Base-by-base conservation (phyloP, 2,329 filamentous ascomycete genomes). In the Beauveria scarabaeidicola region DNA sequence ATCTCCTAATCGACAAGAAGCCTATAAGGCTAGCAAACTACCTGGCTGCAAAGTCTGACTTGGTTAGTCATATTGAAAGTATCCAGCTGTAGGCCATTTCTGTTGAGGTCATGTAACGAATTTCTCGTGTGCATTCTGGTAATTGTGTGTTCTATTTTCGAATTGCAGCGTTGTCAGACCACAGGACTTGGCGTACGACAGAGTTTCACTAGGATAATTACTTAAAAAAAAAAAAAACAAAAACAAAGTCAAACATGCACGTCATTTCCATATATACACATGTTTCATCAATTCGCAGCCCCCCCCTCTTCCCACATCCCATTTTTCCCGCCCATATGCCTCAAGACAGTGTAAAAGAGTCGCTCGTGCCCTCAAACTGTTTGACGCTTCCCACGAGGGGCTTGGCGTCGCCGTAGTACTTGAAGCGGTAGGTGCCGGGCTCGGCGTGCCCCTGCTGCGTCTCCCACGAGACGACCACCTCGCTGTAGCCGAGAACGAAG, bases 381-480 rank as follows among this genome's bases (percentile, higher is more conserved):
- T 75, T 82, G 43, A 94, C 84, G 1, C 67, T 85, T 1, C 78
- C 82, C 29, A 81, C 68, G 11, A 85, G 66, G 6, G 77, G 77
- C 81, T 92, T 97, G 3, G 84, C 78, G 73, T 97, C 91, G 0
- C 93, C 93, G 73, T 86, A 93, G 69, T 97, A 97, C 74, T 79
- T 83, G 50, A 96, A 73, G 25, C 91, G 78, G 73, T 96, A 97
- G 52, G 81, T 83, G 0, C 92, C 92, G 1, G 72, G 73, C 61
- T 78, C 76, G 21, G 79, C 80, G 63, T 80, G 67, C 17, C 72
- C 69, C 11, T 64, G 66, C 9, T 64, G 67, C 40, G 72, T 73
- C 73, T 93, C 88, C 93, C 93, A 97, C 52, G 81, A 81, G 57
- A 96, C 79, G 9, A 79, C 85, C 1, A 91, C 92, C 69, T 92